Base-by-base conservation (phyloP, 257 asterid species). In the Hygrophila difformis region DNA sequence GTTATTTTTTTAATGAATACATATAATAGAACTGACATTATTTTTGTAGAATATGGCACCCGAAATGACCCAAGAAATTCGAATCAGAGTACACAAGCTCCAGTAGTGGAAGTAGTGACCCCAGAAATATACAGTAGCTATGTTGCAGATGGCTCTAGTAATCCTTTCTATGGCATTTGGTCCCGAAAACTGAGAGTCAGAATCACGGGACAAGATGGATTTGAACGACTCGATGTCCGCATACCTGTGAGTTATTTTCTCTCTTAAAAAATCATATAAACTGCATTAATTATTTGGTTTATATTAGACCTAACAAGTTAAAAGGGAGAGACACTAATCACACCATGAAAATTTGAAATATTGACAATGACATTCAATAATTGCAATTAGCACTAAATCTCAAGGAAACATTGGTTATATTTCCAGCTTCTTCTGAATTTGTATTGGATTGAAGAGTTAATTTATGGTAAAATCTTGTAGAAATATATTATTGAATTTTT, bases 171-270 rank as follows among this genome's bases (percentile, higher is more conserved):
- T 7, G 79, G 70, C 42, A 73, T 71, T 53, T 81, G 94, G 93
- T 84, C 93, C 31, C 66, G 88, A 51, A 84, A 78, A 55, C 63
- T 84, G 64, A 77, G 95, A 71, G 78, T 88, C 56, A 88, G 51
- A 67, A 84, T 88, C 49, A 78, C 94, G 47, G 97, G 95, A 58
- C 69, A 69, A 55, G 97, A 88, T 81, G 97, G 94, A 57, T 74
- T 44, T 51, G 95, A 76, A 63, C 81, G 68, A 62, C 97, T 88
- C 44, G 95, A 88, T 67, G 70, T 88, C 47, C 74, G 76, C 43
- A 71, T 88, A 66, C 97, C 97, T 35, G 97, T 87, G 78, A 78
- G 93, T 74, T 33, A 21, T 56, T 41, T 46, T 36, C 39, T 47
- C 46, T 51, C 37, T 26, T 20, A 28, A 46, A 28, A 36, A 35